phyloP scores from a whole-genome alignment of 2,329 filamentous ascomycete genomes.

The Phaeophleospora eucalypticola region DNA sequence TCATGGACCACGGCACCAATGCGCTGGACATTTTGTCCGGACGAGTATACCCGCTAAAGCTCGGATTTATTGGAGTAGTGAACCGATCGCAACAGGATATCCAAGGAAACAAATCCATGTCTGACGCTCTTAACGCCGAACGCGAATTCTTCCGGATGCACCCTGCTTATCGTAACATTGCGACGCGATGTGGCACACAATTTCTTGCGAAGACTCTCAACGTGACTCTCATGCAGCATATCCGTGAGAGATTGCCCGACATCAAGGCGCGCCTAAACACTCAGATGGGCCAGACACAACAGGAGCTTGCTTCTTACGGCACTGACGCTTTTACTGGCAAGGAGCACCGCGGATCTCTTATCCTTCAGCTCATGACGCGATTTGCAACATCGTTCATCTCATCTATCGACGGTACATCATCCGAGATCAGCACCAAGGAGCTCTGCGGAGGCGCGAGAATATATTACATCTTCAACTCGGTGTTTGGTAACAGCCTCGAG shows the following conservation, averaged over 20 bases:
- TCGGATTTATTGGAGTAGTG: constrained; percentile 96
- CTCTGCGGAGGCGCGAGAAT: constrained; percentile 91
- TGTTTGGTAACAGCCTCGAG: constrained; percentile 94
- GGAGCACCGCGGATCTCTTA: constrained; percentile 90
- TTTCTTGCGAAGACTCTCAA: constrained; percentile 94
- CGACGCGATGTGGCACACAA: constrained; percentile 85
- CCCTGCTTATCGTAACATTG: constrained; percentile 94
- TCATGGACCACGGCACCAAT: constrained; percentile 99
- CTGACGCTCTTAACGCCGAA: constrained; percentile 85
- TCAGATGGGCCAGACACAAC: constrained; percentile 98
- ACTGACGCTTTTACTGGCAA: constrained; percentile 97
- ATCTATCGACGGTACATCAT: constrained; percentile 96
- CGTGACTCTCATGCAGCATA: constrained; percentile 91
- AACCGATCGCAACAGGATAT: constrained; percentile 99
- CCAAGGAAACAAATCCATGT: constrained; percentile 88
- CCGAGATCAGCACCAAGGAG: constrained; percentile 97
- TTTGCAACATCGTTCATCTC: constrained; percentile 98
- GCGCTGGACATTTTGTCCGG: constrained; percentile 96
- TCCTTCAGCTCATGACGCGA: constrained; percentile 94
- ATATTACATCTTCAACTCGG: constrained; percentile 99
- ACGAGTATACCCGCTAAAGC: constrained; percentile 90
- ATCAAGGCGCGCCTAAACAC: constrained; percentile 98
- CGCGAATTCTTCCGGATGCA: constrained; percentile 95
- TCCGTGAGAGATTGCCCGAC: constrained; percentile 89
- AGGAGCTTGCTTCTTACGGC: constrained; percentile 95